Conservation (phyloP, 2,329 filamentous ascomycete genomes). For the Didymella lethalis region DNA sequence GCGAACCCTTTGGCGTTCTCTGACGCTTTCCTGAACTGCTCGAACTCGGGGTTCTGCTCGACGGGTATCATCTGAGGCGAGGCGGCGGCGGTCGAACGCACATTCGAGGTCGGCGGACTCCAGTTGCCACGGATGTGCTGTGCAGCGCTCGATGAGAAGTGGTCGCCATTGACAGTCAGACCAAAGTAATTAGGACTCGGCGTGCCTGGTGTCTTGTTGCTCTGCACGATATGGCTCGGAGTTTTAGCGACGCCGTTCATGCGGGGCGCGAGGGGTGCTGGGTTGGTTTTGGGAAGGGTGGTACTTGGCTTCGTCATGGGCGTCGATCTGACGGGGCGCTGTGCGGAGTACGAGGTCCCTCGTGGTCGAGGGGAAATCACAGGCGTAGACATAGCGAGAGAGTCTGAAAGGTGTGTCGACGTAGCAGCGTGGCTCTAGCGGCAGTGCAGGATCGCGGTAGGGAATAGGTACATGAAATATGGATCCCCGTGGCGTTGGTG, state of each 20-base stretch:
- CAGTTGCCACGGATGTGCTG: slow-evolving; percentile 74
- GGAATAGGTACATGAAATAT: slow-evolving; percentile 38
- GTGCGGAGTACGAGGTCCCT: slow-evolving; percentile 39
- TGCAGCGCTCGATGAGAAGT: slow-evolving; percentile 66
- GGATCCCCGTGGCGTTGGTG: slow-evolving; percentile 21
- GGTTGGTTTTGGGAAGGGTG: slow-evolving; percentile 31
- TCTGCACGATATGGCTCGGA: slow-evolving; percentile 37
- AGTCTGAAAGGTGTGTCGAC: slow-evolving; percentile 14
- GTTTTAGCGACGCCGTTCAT: slow-evolving; percentile 47
- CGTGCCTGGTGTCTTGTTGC: slow-evolving; percentile 41
- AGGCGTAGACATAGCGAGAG: slow-evolving; percentile 45
- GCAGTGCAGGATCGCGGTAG: slow-evolving; percentile 20
- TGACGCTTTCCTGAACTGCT: slow-evolving; percentile 74
- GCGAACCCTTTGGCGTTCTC: slow-evolving; percentile 65
- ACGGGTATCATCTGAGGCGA: slow-evolving; percentile 74
- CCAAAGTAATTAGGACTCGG: slow-evolving; percentile 88
- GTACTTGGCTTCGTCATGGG: slow-evolving; percentile 42
- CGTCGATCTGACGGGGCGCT: slow-evolving; percentile 38
- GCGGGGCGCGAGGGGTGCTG: slow-evolving; percentile 42
- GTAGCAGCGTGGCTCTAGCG: slow-evolving; percentile 28
- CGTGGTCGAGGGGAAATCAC: slow-evolving; percentile 44
- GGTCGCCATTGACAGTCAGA: slow-evolving; percentile 68
- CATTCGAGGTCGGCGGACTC: slow-evolving; percentile 74
- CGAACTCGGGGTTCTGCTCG: slow-evolving; percentile 82
- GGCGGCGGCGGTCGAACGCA: slow-evolving; percentile 72